Evolutionary conservation across 306 rosid species (phyloP), one percentile per base, ranked within the genome.

Genomic region (Rosa persica): DNA sequence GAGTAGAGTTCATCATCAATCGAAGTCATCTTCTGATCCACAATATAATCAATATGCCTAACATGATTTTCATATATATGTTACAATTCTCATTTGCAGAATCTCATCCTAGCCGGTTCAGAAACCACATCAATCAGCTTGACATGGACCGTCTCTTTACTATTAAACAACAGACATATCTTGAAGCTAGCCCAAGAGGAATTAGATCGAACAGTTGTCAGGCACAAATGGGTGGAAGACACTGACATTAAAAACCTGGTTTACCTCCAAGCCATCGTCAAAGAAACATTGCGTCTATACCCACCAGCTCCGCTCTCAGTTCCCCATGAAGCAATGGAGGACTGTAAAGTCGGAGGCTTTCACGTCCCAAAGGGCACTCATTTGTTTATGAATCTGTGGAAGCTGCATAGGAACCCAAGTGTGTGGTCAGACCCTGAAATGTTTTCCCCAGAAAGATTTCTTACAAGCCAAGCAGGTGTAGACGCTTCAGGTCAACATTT

Each of bases 291-390:
- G 2, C 84, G 89, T 17, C 25, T 89, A 11, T 89, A 85, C 75
- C 93, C 93, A 1, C 76, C 96, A 4, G 91, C 79, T 0, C 96
- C 88, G 1, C 66, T 90, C 2, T 62, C 86, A 25, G 78, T 89
- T 3, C 93, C 91, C 4, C 96, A 89, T 13, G 86, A 87, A 68
- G 91, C 90, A n/a, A 81, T 40, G 43, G 80, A 89, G 78, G 91
- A 89, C 27, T 87, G 89, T 34, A 0, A 72, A 0, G 83, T 91
- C 9, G 78, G 76, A 0, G 88, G 82, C 57, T 86, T 82, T 15
- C 39, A 40, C 8, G 67, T 89, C 0, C 88, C 84, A 1, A 87
- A 78, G 64, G 93, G 93, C 5, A 89, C 90, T 0, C 92, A 83
- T 23, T 79, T 86, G 20, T 76, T 84, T 5, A 89, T 85, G 34